phyloP scores from a whole-genome alignment of 2,329 filamentous ascomycete species.

The Cordyceps farinosa region DNA sequence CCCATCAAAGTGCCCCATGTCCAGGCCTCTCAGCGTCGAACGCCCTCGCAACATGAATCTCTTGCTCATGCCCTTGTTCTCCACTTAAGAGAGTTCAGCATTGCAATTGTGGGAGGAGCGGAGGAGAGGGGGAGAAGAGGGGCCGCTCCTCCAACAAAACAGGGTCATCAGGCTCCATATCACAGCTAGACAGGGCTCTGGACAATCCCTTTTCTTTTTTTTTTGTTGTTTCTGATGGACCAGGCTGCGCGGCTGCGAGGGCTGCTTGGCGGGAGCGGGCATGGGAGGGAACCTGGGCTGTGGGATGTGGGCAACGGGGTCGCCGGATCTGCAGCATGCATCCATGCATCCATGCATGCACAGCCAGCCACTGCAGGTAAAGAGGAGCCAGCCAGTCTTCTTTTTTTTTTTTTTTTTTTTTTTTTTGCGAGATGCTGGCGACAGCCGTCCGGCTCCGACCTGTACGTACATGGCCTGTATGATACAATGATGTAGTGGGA shows the following conservation, averaged over 20 bases:
- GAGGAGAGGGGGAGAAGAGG: background rate
- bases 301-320: constrained; percentile 10
- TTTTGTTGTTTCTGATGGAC: background rate
- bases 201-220: background rate
- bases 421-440: background rate
- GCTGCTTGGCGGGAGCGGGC: background rate
- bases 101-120: background rate
- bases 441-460: background rate
- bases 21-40: background rate
- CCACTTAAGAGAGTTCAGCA: constrained; percentile 10
- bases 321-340: constrained; percentile 8
- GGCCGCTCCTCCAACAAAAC: constrained; percentile 6
- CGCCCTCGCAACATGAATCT: background rate
- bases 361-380: background rate
- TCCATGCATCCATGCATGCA: too few species aligned
- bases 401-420: too few species aligned
- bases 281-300: background rate
- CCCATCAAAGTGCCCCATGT: background rate
- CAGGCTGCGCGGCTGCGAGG: background rate
- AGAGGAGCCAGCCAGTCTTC: background rate
- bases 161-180: constrained; percentile 6
- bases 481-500: background rate
- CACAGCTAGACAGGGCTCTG: constrained; percentile 15
- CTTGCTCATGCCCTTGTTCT: background rate
- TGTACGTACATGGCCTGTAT: background rate